Conservation (phyloP, 1,284 basidiomycete species). For the Sphagnurus paluster region DNA sequence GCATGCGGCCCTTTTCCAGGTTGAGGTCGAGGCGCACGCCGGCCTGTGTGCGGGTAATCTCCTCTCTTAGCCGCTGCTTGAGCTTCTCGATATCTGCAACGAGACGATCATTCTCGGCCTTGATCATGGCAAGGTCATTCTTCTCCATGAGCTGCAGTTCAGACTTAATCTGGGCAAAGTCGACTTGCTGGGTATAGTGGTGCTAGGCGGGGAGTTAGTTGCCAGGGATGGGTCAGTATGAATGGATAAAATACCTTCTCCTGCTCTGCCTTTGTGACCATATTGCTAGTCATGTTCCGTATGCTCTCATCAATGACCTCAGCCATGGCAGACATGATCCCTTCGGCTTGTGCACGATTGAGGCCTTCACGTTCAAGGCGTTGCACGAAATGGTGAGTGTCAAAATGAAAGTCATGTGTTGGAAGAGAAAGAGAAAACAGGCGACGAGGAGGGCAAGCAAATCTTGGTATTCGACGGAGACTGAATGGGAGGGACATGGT, state of each 20-base stretch:
- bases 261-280: constrained; percentile 93
- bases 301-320: constrained; percentile 96
- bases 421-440: constrained; percentile 29
- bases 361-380: constrained; percentile 86
- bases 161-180: constrained; percentile 96
- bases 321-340: constrained; percentile 92
- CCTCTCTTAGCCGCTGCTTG: constrained; percentile 91
- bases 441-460: constrained; percentile 14
- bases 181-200: constrained; percentile 95
- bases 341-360: constrained; percentile 87
- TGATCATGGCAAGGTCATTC: constrained; percentile 96
- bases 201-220: constrained; percentile 47
- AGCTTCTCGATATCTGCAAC: constrained; percentile 93
- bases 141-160: constrained; percentile 96
- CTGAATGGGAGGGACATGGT: constrained; percentile 3
- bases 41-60: constrained; percentile 90
- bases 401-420: constrained; percentile 74
- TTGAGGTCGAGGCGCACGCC: constrained; percentile 96
- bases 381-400: constrained; percentile 93
- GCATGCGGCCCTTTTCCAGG: constrained; percentile 93
- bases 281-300: constrained; percentile 89
- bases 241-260: constrained; percentile 70
- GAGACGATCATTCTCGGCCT: constrained; percentile 92
- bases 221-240: neutral
- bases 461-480: constrained; percentile 6